A percentile compares a stretch with the other conserved stretches of the same genome.
Conservation (phyloP, 192 early-diverging fungal species). For the Backusella morwellensis region DNA sequence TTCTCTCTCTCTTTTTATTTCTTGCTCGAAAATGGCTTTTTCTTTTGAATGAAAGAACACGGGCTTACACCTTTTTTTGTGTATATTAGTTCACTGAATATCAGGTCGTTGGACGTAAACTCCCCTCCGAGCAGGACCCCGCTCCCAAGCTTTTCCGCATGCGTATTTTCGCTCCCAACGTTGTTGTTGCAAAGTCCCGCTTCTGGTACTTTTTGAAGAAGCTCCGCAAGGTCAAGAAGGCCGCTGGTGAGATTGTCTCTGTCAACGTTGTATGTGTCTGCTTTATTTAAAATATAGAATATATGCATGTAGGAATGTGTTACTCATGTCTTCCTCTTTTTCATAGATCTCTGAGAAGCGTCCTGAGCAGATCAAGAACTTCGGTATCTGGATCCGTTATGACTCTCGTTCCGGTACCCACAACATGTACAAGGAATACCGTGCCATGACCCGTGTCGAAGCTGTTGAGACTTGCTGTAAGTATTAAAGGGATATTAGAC, state of each 20-base stretch:
- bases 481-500: conserved; percentile 26
- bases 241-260: conserved; percentile 96
- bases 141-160: conserved; percentile 97
- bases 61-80: background rate
- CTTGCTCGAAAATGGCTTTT: background rate
- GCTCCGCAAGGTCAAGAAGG: conserved; percentile 99
- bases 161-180: conserved; percentile 98
- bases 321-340: background rate
- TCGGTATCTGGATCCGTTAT: conserved; percentile 99
- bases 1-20: background rate
- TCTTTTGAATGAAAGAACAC: background rate
- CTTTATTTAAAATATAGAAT: background rate
- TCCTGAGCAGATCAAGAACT: conserved; percentile 94
- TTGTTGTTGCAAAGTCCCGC: conserved; percentile 97
- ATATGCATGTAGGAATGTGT: conserved; percentile 57
- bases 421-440: conserved; percentile 99
- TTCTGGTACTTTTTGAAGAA: conserved; percentile 99
- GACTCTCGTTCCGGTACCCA: conserved; percentile 99
- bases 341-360: conserved; percentile 91
- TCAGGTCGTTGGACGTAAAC: conserved; percentile 94
- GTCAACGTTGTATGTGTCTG: conserved; percentile 74
- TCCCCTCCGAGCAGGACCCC: conserved; percentile 88
- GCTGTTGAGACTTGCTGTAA: conserved; percentile 65
- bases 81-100: conserved; percentile 19
- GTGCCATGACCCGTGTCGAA: conserved; percentile 84